phyloP scores from a whole-genome alignment of 2,329 filamentous ascomycete genomes.

The Biscogniauxia sp. region DNA sequence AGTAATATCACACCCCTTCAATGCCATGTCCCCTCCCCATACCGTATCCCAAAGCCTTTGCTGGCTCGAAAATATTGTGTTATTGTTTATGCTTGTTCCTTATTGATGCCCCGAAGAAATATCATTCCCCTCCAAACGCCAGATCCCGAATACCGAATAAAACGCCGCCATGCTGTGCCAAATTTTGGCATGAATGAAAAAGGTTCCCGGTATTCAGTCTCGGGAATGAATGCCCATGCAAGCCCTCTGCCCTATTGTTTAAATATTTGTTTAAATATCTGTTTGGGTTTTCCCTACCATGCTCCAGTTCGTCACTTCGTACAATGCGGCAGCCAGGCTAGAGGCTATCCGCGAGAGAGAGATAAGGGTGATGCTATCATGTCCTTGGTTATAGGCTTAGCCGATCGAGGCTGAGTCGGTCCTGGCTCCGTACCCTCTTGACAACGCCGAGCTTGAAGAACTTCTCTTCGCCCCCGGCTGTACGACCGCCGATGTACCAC shows the following conservation, averaged over 20 bases:
- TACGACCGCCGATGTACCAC: conserved; percentile 79
- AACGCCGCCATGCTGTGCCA: too few relatives aligned
- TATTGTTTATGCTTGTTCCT: too few relatives aligned
- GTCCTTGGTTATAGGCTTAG: conserved; percentile 61
- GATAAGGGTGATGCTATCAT: not conserved
- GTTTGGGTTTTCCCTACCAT: not conserved
- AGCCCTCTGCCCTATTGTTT: not conserved
- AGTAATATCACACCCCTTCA: too few relatives aligned
- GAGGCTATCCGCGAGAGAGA: not conserved
- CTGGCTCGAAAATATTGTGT: too few relatives aligned
- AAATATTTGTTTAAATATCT: not conserved
- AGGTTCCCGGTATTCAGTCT: not conserved
- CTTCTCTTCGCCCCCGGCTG: conserved; percentile 72
- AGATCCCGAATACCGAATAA: too few relatives aligned
- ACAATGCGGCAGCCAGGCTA: not conserved
- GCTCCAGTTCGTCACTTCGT: not conserved
- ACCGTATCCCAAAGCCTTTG: too few relatives aligned
- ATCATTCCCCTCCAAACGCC: too few relatives aligned
- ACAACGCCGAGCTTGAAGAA: conserved; percentile 81
- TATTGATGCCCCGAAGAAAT: too few relatives aligned
- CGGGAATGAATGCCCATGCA: not conserved
- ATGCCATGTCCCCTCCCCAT: too few relatives aligned
- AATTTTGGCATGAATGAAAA: too few relatives aligned
- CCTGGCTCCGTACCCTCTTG: conserved; percentile 68
- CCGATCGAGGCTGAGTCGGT: conserved; percentile 71